Evolutionary conservation across 2,329 filamentous ascomycete genomes (phyloP).

Genomic region (Diaporthe sp.): DNA sequence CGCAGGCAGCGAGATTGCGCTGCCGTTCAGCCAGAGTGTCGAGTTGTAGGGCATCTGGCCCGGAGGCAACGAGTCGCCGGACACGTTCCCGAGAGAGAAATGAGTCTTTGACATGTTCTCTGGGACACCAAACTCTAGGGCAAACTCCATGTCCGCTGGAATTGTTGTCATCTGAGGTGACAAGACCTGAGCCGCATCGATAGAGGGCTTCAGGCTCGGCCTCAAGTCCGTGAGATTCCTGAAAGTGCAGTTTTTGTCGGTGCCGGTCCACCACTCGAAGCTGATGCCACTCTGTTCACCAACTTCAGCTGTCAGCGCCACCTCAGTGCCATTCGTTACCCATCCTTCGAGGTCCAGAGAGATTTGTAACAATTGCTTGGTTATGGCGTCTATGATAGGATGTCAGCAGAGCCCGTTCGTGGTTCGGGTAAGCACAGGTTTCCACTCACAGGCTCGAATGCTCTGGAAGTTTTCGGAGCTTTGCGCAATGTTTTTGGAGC

Average conservation of each 20-base stretch:
- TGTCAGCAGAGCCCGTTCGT: background rate
- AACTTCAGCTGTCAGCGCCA: background rate
- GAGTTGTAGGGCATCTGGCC: background rate
- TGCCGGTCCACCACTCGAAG: background rate
- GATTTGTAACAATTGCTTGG: background rate
- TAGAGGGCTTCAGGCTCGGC: background rate
- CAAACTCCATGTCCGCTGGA: background rate
- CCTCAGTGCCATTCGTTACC: background rate
- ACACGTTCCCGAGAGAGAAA: background rate
- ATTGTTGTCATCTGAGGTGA: background rate
- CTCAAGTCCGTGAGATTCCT: background rate
- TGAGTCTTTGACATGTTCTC: background rate
- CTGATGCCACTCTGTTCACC: background rate
- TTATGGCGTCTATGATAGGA: background rate
- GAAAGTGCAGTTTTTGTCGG: rapidly evolving
- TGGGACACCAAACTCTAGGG: background rate
- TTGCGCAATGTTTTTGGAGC: background rate
- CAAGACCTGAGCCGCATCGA: background rate
- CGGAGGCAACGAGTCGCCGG: background rate
- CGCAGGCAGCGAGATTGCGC: background rate
- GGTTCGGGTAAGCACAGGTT: rapidly evolving
- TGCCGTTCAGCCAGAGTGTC: background rate
- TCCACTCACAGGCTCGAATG: background rate
- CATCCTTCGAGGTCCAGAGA: background rate
- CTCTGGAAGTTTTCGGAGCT: background rate